Evolutionary conservation across 2,329 filamentous ascomycete genomes (phyloP).

Genomic region (Ascomycota sp.): DNA sequence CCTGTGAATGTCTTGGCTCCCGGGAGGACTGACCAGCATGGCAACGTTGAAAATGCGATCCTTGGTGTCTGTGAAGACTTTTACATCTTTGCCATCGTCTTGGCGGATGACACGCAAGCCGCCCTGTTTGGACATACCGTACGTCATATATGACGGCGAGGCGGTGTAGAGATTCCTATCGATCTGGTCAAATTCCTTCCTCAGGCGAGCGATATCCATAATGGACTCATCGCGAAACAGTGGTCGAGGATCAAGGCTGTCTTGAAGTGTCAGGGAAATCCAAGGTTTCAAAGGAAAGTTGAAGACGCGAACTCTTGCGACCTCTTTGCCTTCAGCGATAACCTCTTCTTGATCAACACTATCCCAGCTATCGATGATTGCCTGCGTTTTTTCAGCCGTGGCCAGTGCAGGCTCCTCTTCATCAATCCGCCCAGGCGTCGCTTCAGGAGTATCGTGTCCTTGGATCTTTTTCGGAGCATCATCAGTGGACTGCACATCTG

Average conservation of each 20-base stretch:
- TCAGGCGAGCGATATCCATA: slow-evolving; percentile 79
- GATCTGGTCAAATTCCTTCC: slow-evolving; percentile 95
- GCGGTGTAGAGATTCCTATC: slow-evolving; percentile 83
- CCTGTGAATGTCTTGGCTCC: slow-evolving; percentile 32
- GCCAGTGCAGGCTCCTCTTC: slow-evolving; percentile 22
- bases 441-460: slow-evolving; percentile 15
- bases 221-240: slow-evolving; percentile 57
- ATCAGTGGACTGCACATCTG: too few relatives aligned
- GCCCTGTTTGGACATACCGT: slow-evolving; percentile 80
- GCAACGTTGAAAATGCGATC: slow-evolving; percentile 91
- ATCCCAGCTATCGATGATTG: slow-evolving; percentile 75
- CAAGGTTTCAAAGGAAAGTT: slow-evolving; percentile 96
- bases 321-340: slow-evolving; percentile 41
- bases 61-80: slow-evolving; percentile 73
- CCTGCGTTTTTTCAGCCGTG: slow-evolving; percentile 30
- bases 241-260: slow-evolving; percentile 31
- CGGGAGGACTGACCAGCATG: slow-evolving; percentile 45
- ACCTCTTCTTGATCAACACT: slow-evolving; percentile 54
- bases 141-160: slow-evolving; percentile 76
- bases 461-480: slow-evolving; percentile 10
- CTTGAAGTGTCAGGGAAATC: slow-evolving; percentile 61
- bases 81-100: slow-evolving; percentile 75
- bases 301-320: slow-evolving; percentile 53
- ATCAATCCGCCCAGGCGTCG: slow-evolving; percentile 3
- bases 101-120: slow-evolving; percentile 86